Evolutionary conservation across 2,329 filamentous ascomycete species (phyloP).

Genomic region (Xylariomycetidae sp.): DNA sequence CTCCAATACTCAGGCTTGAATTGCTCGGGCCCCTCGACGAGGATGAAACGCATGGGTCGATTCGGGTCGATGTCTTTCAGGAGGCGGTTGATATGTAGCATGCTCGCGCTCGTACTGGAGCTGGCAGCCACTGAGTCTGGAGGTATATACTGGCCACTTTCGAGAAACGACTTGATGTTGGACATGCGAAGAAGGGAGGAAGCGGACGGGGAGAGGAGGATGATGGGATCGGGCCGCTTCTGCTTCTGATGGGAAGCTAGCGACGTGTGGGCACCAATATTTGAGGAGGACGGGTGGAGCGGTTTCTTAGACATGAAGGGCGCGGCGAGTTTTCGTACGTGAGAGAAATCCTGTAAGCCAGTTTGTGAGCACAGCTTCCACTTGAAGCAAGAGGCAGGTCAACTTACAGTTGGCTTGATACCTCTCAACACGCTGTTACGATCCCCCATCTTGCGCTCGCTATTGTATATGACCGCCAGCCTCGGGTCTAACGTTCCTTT

Average conservation of each 20-base stretch:
- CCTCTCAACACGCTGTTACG: constrained; percentile 84
- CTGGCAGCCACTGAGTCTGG: constrained; percentile 60
- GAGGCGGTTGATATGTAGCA: constrained; percentile 78
- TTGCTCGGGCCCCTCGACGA: constrained; percentile 87
- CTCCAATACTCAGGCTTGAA: constrained; percentile 99
- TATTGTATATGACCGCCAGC: constrained; percentile 82
- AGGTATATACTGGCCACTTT: constrained; percentile 75
- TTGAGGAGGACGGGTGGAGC: constrained; percentile 31
- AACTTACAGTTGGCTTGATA: constrained; percentile 76
- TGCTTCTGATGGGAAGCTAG: constrained; percentile 53
- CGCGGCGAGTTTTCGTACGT: constrained; percentile 80
- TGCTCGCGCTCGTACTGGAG: constrained; percentile 62
- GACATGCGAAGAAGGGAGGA: constrained; percentile 92
- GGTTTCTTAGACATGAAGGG: constrained; percentile 66
- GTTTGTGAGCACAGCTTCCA: constrained; percentile 2
- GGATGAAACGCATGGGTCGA: constrained; percentile 83
- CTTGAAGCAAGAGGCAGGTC: neutral
- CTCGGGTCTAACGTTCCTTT: constrained; percentile 73
- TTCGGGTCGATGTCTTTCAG: constrained; percentile 67
- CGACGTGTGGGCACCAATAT: constrained; percentile 37
- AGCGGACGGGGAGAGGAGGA: constrained; percentile 91
- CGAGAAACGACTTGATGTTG: constrained; percentile 92
- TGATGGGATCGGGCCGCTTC: constrained; percentile 72
- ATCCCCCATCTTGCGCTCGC: constrained; percentile 88
- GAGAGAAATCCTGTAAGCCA: constrained; percentile 88